Conservation (phyloP, 1,284 basidiomycete species). For the Ganoderma leucocontextum region DNA sequence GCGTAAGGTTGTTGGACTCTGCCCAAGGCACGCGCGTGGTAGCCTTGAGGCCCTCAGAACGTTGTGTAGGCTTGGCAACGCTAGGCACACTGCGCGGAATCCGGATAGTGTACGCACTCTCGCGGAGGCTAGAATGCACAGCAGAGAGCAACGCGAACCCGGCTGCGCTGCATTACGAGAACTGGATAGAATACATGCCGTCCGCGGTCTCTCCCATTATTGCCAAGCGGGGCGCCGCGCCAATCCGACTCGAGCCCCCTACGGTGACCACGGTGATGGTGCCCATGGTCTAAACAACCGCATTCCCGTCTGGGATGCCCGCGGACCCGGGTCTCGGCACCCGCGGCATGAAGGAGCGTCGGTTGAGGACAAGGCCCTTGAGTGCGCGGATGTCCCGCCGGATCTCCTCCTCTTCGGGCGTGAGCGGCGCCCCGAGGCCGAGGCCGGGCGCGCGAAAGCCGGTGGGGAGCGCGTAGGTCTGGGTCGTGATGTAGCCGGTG, state of each 20-base stretch:
- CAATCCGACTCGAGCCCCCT: background rate
- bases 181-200: background rate
- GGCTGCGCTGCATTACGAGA: background rate
- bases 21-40: background rate
- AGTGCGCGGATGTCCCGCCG: conserved; percentile 69
- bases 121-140: background rate
- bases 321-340: conserved; percentile 12
- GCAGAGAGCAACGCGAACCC: background rate
- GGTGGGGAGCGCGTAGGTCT: conserved; percentile 58
- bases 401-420: conserved; percentile 66
- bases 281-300: background rate
- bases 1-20: background rate
- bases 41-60: background rate
- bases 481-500: conserved; percentile 72
- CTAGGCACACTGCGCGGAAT: background rate
- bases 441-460: conserved; percentile 43
- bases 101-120: background rate
- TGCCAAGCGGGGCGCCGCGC: background rate
- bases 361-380: conserved; percentile 72
- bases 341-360: conserved; percentile 62
- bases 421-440: conserved; percentile 37
- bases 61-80: background rate
- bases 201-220: background rate
- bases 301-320: background rate
- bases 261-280: background rate